Conservation (phyloP, 192 early-diverging fungal genomes). For the Funneliformis mosseae region DNA sequence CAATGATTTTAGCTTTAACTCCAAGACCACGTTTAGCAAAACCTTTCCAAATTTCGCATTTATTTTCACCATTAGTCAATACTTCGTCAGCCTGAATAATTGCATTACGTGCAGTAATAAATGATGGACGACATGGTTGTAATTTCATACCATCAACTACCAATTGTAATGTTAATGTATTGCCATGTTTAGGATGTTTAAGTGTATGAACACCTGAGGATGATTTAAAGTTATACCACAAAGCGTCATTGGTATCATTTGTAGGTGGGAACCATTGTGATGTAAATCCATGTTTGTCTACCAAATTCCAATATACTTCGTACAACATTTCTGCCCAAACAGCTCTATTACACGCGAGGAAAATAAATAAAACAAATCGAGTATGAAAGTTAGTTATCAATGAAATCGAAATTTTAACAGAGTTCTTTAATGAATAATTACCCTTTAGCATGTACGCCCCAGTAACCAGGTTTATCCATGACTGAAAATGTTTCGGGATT, state of each 20-base stretch:
- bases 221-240: conserved; percentile 25
- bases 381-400: too few relatives aligned
- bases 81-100: conserved; percentile 68
- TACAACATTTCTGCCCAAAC: conserved; percentile 95
- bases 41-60: conserved; percentile 71
- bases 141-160: conserved; percentile 77
- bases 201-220: conserved; percentile 15
- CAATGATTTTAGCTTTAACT: conserved; percentile 62
- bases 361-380: neutral
- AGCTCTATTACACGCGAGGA: conserved; percentile 25
- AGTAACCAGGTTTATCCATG: conserved; percentile 81
- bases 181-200: conserved; percentile 56
- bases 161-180: conserved; percentile 69
- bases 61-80: conserved; percentile 67
- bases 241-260: conserved; percentile 11
- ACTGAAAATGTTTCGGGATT: conserved; percentile 84
- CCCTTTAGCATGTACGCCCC: conserved; percentile 92
- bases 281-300: conserved; percentile 60
- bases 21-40: conserved; percentile 94
- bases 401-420: too few relatives aligned
- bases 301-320: conserved; percentile 78
- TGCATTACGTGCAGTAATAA: conserved; percentile 73
- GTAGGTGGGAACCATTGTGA: conserved; percentile 58
- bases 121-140: conserved; percentile 75
- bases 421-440: conserved; percentile 41